Conservation (phyloP, 352 stramenopile species). For the Phytophthora macrochlamydospora region DNA sequence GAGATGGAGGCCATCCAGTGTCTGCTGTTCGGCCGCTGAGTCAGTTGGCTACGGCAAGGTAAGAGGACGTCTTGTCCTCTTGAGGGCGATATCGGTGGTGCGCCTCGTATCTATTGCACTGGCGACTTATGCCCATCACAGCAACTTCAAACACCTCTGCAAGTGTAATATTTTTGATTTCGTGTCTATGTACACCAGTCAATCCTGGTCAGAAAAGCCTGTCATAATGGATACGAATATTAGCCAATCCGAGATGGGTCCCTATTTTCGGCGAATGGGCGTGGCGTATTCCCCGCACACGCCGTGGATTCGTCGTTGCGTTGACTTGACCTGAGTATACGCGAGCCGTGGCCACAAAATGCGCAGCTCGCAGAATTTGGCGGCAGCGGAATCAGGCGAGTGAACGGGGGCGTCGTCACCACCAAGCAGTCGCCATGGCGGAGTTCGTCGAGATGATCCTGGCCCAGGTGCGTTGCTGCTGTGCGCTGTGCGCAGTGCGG, state of each 20-base stretch:
- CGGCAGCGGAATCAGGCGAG: background rate
- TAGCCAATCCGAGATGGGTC: background rate
- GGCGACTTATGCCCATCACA: slow-evolving; percentile 12
- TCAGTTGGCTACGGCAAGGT: background rate
- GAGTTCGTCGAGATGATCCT: slow-evolving; percentile 88
- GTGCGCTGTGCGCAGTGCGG: slow-evolving; percentile 3
- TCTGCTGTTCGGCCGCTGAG: slow-evolving; percentile 49
- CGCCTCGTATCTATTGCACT: background rate
- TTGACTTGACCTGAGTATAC: background rate
- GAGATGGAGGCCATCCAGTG: slow-evolving; percentile 66
- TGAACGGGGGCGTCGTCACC: background rate
- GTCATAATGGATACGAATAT: slow-evolving; percentile 7
- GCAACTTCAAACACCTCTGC: slow-evolving; percentile 27
- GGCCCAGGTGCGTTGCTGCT: slow-evolving; percentile 55
- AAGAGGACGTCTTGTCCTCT: background rate
- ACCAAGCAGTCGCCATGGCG: slow-evolving; percentile 45
- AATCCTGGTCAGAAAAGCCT: background rate
- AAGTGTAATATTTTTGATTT: slow-evolving; percentile 19
- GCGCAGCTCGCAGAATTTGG: slow-evolving; percentile 8
- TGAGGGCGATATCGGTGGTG: background rate
- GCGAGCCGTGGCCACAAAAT: slow-evolving; percentile 3
- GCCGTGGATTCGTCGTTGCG: slow-evolving; percentile 2
- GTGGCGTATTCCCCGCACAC: background rate
- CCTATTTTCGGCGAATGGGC: background rate
- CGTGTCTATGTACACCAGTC: background rate